Evolutionary conservation across 176 grass and related monocot genomes (phyloP), one percentile per base, ranked within the genome.

Genomic region (Eremochloa ophiuroides): DNA sequence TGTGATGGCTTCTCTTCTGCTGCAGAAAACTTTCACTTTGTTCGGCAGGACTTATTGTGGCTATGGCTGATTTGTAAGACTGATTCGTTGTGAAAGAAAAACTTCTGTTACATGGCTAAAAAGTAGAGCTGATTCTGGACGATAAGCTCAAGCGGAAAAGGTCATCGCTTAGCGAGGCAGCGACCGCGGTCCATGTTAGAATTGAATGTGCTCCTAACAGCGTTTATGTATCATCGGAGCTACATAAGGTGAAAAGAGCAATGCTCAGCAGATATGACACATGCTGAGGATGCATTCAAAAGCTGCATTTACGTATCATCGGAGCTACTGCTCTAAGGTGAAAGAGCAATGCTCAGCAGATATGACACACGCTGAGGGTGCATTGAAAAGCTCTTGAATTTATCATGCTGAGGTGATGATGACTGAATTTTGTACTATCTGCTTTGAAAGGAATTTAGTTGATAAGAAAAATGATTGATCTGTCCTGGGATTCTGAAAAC

Each of bases 401-500:
- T 83, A 94, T 44, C 86, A 91, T 62, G 71, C 90, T 76, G 88
- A 93, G 71, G 76, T 87, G 46, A 78, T 98, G 80, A 81, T 86
- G 71, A 79, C 79, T 33, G 95, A 94, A 64, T 89, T 98, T 66
- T 94, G 90, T 77, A 66, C 67, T 68, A 85, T 93, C 62, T 94
- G 90, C 69, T 81, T 91, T 37, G 85, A 89, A 35, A 91, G 86
- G 66, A 90, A 88, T 47, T 60, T 89, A 55, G 85, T 84, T 70
- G 89, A 94, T 84, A 87, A n/a, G n/a, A n/a, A n/a, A 85, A 90
- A 85, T 92, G 83, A 94, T 97, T 74, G 89, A 94, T 73, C 78
- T 97, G 64, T 88, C 92, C 65, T 97, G 95, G 95, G 85, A 92
- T 81, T 88, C 82, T 78, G 83, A 83, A n/a, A n/a, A n/a, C n/a